Evolutionary conservation across 2,329 filamentous ascomycete genomes (phyloP).

Genomic region (Drechslerella coelobrocha): DNA sequence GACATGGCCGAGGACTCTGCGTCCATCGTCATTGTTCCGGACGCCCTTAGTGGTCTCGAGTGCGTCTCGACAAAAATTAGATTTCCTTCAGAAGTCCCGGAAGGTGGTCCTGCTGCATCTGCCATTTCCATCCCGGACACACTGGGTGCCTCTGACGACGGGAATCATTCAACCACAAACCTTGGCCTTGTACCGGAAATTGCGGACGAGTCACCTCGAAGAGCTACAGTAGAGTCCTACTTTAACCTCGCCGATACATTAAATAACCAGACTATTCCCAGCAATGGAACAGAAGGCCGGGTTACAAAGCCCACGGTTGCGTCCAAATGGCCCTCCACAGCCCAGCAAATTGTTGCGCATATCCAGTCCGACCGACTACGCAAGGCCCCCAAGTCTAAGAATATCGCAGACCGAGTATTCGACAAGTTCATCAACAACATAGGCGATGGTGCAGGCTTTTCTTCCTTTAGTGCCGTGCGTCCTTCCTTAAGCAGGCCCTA

Average conservation of each 20-base stretch:
- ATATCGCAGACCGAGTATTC: neutral
- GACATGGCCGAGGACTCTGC: neutral
- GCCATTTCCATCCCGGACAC: neutral
- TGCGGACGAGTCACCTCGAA: too few species aligned
- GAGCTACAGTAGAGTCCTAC: neutral
- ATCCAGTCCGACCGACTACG: neutral
- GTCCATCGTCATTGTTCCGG: neutral
- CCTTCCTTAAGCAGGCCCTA: neutral
- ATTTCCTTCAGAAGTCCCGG: neutral
- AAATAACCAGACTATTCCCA: neutral
- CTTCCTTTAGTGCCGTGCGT: neutral
- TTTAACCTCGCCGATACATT: neutral
- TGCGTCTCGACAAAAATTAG: neutral
- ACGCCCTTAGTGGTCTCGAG: neutral
- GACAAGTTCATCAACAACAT: neutral
- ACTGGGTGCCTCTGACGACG: neutral
- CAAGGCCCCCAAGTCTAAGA: neutral
- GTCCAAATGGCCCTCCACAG: neutral
- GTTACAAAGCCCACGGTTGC: neutral
- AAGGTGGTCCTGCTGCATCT: neutral
- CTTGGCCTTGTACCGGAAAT: too few species aligned
- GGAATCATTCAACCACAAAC: too few species aligned
- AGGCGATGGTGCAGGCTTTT: neutral
- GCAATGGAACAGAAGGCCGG: neutral
- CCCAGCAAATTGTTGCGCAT: neutral